These are phyloP conservation scores for Amanita brunnescens DNA, from an alignment of 768 basidiomycete species.

Conservation along the genomic window DNA sequence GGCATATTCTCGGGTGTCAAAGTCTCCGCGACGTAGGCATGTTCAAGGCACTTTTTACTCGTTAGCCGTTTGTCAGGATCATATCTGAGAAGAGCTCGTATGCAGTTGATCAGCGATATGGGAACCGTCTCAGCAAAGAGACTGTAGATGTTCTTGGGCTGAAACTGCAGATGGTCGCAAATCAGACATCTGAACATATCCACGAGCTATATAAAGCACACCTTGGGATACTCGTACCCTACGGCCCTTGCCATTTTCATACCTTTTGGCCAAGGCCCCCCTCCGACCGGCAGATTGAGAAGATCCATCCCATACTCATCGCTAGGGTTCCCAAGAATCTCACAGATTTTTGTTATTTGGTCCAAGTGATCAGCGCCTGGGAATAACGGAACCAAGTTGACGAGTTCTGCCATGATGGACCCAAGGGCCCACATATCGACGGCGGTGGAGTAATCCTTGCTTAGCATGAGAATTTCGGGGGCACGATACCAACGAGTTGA, in stretches of 20 bases:
- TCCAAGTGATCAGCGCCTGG: constrained; percentile 90
- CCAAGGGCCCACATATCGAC: constrained; percentile 99
- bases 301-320: constrained; percentile 74
- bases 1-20: constrained; percentile 57
- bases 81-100: constrained; percentile 85
- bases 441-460: constrained; percentile 89
- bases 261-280: constrained; percentile 82
- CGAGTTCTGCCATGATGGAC: constrained; percentile 94
- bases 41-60: constrained; percentile 78
- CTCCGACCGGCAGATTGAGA: constrained; percentile 64
- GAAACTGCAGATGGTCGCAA: constrained; percentile 31
- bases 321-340: constrained; percentile 87
- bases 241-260: constrained; percentile 80
- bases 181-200: not conserved
- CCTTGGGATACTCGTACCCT: constrained; percentile 88
- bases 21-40: constrained; percentile 83
- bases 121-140: constrained; percentile 79
- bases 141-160: constrained; percentile 56
- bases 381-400: constrained; percentile 92
- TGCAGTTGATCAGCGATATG: constrained; percentile 79
- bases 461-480: constrained; percentile 89
- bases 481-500: constrained; percentile 99
- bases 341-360: constrained; percentile 85
- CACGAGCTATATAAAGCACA: constrained; percentile 26
- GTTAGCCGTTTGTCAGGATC: constrained; percentile 85